phyloP scores from a whole-genome alignment of 1,284 basidiomycete species.

The Ustilago bromivora region DNA sequence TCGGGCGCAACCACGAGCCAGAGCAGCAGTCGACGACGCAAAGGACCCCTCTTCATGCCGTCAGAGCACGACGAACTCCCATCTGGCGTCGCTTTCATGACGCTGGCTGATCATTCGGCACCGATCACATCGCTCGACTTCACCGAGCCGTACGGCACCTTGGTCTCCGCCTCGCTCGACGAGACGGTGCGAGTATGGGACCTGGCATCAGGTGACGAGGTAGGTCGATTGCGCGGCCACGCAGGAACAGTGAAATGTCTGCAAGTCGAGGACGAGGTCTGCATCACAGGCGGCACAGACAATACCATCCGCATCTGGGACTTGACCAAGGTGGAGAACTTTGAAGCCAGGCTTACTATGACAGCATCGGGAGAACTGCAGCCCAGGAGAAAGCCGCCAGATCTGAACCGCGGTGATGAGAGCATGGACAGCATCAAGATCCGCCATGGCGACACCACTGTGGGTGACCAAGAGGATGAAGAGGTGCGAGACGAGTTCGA shows the following conservation, averaged over 20 bases:
- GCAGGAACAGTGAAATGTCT: constrained; percentile 79
- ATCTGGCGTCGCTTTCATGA: constrained; percentile 95
- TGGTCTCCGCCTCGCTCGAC: constrained; percentile 80
- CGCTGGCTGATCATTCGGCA: constrained; percentile 81
- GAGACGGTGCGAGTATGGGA: constrained; percentile 84
- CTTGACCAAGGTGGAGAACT: constrained; percentile 65
- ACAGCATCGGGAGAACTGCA: constrained; percentile 53
- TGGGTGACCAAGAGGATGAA: constrained; percentile 71
- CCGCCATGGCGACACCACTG: constrained; percentile 35
- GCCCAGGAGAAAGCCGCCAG: constrained; percentile 29
- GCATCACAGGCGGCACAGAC: constrained; percentile 90
- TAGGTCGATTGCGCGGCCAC: constrained; percentile 65
- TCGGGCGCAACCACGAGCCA: constrained; percentile 38
- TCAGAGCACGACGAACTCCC: constrained; percentile 97
- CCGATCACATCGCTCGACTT: constrained; percentile 92
- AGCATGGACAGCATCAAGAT: constrained; percentile 46
- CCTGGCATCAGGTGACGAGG: constrained; percentile 75
- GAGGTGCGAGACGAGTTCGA: constrained; percentile 68
- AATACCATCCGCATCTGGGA: constrained; percentile 75
- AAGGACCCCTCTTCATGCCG: constrained; percentile 86
- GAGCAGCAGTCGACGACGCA: constrained; percentile 54
- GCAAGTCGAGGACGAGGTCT: constrained; percentile 92
- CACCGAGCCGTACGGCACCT: constrained; percentile 93
- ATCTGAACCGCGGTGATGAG: constrained; percentile 32
- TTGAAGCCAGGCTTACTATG: constrained; percentile 56